Percentiles rank a stretch among this genome's conserved stretches.
These are phyloP conservation scores for Fusarium sp. DNA, from an alignment of 2,329 filamentous ascomycete genomes.

Conservation along the genomic window DNA sequence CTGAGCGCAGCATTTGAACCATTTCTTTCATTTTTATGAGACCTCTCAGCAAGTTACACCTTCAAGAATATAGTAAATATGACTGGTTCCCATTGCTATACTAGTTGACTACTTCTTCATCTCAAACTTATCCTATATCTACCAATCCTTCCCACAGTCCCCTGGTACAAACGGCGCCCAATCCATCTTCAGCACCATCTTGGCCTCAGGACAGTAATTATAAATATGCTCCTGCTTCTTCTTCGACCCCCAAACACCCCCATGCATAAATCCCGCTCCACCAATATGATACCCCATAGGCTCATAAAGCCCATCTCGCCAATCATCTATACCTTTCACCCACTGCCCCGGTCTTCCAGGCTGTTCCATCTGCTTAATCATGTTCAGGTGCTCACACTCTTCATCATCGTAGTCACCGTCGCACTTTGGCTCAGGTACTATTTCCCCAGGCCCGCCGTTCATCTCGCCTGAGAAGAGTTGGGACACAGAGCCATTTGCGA, in stretches of 20 bases:
- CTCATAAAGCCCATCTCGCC: neutral
- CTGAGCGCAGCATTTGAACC: too few relatives aligned
- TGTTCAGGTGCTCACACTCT: neutral
- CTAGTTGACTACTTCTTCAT: rapidly evolving
- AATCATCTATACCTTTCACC: neutral
- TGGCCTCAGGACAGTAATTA: neutral
- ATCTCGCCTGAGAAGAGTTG: neutral
- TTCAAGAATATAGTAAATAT: rapidly evolving
- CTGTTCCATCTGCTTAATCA: neutral
- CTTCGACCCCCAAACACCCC: neutral
- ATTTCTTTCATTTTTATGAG: too few relatives aligned
- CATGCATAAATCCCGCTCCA: neutral
- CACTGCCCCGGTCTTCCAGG: neutral
- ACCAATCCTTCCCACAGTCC: neutral
- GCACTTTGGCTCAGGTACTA: rapidly evolving
- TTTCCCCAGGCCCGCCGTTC: neutral
- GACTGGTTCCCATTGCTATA: neutral
- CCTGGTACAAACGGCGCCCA: neutral
- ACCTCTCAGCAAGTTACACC: neutral
- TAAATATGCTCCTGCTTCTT: neutral
- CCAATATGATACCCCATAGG: neutral
- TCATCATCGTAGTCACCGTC: neutral
- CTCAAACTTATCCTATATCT: rapidly evolving
- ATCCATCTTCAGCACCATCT: neutral
- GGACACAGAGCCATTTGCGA: neutral